Base-by-base conservation (phyloP, 176 grass and related monocot genomes). In the Cenchrus fungigraminus region DNA sequence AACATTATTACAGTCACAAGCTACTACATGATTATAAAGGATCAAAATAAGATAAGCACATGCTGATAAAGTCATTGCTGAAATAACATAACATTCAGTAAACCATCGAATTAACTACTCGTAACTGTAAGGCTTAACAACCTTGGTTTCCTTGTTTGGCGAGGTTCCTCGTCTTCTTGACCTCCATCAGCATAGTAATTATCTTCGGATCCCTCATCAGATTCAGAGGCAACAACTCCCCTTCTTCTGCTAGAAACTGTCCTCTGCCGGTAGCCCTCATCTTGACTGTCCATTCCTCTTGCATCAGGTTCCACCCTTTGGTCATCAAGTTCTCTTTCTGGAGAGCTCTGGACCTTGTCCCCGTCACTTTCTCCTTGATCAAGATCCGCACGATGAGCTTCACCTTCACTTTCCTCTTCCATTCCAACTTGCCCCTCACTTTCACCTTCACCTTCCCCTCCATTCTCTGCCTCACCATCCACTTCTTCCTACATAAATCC, bases 371-470 rank as follows among this genome's bases (percentile, higher is more conserved):
- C 91, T 82, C 81, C 95, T 73, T 85, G 89, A 64, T 93, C 89
- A 82, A 83, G 19, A 63, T 89, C 84, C 52, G 83, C 83, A 77
- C 76, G 86, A 65, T 95, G 83, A 73, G 78, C 86, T 90, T 98
- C 96, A 31, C 82, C 78, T 84, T 98, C 96, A 64, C 93, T 98
- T 90, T 94, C 93, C 29, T 89, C 91, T 86, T 94, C 97, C 87
- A 94, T 94, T 63, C 89, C 97, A 76, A 87, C 79, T 91, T 90
- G 91, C 20, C 89, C 96, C 84, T 98, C 93, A 14, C 88, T 87
- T 85, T 98, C 93, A 10, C 88, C 95, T 84, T 97, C 89, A 6
- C 81, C 83, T 81, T 92, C 22, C 20, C 77, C 89, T 63, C 90
- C 88, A 80, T 88, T 88, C 67, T 95, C 95, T 9, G 89, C 92